Evolutionary conservation across 768 basidiomycete genomes (phyloP), one percentile per base, ranked within the genome.

Genomic region (Lyophyllum decastes): DNA sequence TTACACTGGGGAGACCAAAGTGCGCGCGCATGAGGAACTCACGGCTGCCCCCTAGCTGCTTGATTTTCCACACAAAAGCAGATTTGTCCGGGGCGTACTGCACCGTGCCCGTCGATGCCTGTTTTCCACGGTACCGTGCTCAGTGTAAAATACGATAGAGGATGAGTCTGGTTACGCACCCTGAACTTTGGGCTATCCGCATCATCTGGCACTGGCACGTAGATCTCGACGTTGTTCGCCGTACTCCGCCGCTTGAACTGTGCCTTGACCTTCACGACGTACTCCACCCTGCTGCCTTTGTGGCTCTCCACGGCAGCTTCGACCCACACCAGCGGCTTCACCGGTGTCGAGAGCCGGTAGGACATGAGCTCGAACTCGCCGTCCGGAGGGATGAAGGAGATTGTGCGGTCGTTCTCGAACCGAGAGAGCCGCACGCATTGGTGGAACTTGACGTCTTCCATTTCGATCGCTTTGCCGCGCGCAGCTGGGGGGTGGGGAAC

Each of bases 381-480:
- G 70, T 98, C 96, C 3, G 97, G 96, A 4, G 35, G 16, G 35
- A 38, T 38, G 35, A 38, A 38, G 35, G 35, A 38, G 35, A 98
- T 99, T 0, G 96, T 98, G 59, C 97, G 89, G 75, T 99, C 96
- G 72, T 97, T 98, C 69, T 99, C 97, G 69, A 99, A 99, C 7
- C 96, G 87, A 10, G 95, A 90, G 22, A 99, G 82, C 10, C 97
- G 93, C 11, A 98, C 97, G 67, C 97, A 99, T 81, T 99, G 97
- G 69, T 99, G 97, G 78, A 99, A 99, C 72, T 98, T 98, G 77
- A 98, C 94, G 67, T 98, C 97, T 72, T 99, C 97, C 92, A 99
- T 97, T 75, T 99, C 97, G 64, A 99, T 97, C 2, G 97, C 90
- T 74, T 98, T 99, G 12, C 96, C 96, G 12, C 96, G 86, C 0